Evolutionary conservation across 441 rosid genomes (phyloP).

Genomic region (Euphorbia schlechtendalii): DNA sequence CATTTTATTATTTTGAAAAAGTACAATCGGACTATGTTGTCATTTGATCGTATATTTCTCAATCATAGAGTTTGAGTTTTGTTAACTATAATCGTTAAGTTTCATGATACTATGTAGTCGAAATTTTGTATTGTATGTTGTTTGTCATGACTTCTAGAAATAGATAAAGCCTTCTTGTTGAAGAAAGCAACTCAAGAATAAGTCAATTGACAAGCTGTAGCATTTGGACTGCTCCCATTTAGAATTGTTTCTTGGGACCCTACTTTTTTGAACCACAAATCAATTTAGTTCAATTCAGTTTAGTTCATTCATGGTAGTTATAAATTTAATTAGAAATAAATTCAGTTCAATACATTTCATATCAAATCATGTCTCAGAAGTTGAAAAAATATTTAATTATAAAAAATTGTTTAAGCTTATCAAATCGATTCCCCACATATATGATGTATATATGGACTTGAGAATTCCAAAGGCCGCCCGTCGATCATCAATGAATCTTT

Average conservation of each 20-base stretch:
- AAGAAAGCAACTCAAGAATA: background rate
- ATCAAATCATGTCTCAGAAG: too few relatives aligned
- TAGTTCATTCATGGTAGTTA: too few relatives aligned
- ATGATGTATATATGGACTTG: background rate
- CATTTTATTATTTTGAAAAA: too few relatives aligned
- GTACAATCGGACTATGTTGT: too few relatives aligned
- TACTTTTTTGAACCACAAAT: too few relatives aligned
- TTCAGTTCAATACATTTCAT: too few relatives aligned
- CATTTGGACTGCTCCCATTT: background rate
- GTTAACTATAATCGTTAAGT: background rate
- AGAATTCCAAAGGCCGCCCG: background rate
- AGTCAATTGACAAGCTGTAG: too few relatives aligned
- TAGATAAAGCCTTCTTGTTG: background rate
- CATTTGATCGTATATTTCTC: background rate
- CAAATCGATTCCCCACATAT: background rate
- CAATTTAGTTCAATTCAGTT: too few relatives aligned
- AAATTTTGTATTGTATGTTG: background rate
- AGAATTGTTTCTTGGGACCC: background rate
- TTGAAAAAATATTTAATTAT: too few relatives aligned
- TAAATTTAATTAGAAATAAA: too few relatives aligned
- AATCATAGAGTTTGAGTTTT: background rate
- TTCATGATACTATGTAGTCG: background rate
- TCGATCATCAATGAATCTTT: background rate
- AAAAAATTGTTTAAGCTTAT: too few relatives aligned
- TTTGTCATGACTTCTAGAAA: background rate